Conservation (phyloP, 1,284 basidiomycete genomes). For the Leccinum huronense region DNA sequence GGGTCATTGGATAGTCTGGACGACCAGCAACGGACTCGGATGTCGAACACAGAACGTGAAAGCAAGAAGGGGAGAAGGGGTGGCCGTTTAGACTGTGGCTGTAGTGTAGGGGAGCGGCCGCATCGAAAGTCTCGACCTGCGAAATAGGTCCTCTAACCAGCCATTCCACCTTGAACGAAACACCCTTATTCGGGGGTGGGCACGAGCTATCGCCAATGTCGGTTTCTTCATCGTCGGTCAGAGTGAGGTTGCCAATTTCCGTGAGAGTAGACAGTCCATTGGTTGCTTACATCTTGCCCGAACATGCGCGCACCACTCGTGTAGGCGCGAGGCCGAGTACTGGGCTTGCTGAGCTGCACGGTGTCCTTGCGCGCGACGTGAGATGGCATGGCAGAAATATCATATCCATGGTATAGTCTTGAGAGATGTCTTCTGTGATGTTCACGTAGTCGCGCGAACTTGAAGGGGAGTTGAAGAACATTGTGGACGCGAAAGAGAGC, state of each 20-base stretch:
- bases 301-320: constrained; percentile 65
- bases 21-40: constrained; percentile 8
- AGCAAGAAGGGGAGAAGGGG: constrained; percentile 5
- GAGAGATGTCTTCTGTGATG: constrained; percentile 47
- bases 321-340: constrained; percentile 54
- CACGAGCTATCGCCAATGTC: constrained; percentile 80
- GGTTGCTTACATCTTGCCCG: constrained; percentile 67
- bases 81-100: constrained; percentile 8
- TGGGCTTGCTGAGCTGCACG: constrained; percentile 31
- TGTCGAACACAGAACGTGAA: constrained; percentile 12
- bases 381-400: constrained; percentile 55
- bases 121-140: constrained; percentile 65
- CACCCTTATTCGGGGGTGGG: constrained; percentile 64
- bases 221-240: constrained; percentile 68
- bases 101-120: constrained; percentile 27
- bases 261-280: constrained; percentile 57
- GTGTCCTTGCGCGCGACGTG: constrained; percentile 33
- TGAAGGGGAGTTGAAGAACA: constrained; percentile 71
- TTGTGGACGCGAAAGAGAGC: constrained; percentile 74
- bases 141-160: constrained; percentile 45
- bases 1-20: constrained; percentile 10
- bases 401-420: constrained; percentile 71
- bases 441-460: constrained; percentile 38
- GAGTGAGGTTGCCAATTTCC: constrained; percentile 59
- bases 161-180: constrained; percentile 52